Evolutionary conservation across 2,329 filamentous ascomycete species (phyloP).

Genomic region (Biscogniauxia marginata): DNA sequence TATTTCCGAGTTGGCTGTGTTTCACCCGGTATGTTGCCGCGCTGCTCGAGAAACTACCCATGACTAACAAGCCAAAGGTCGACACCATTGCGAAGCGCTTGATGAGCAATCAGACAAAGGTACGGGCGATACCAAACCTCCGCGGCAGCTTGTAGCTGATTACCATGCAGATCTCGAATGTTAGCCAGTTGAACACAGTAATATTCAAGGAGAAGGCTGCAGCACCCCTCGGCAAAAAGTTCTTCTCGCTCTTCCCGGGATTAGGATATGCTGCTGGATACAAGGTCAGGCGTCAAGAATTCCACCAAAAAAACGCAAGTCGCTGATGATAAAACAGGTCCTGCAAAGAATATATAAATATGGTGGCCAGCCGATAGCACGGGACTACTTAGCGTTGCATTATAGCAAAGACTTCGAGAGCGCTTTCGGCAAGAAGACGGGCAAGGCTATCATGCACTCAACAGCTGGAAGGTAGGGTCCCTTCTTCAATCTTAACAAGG

Average conservation of each 20-base stretch:
- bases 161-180: conserved; percentile 19
- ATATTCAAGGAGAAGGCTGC: conserved; percentile 88
- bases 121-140: conserved; percentile 37
- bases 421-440: conserved; percentile 92
- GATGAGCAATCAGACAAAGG: conserved; percentile 93
- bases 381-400: conserved; percentile 81
- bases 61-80: conserved; percentile 56
- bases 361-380: conserved; percentile 90
- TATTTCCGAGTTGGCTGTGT: conserved; percentile 65
- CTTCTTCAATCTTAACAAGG: background rate
- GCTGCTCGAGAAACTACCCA: conserved; percentile 11
- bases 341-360: conserved; percentile 99
- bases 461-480: conserved; percentile 76
- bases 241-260: conserved; percentile 94
- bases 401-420: conserved; percentile 81
- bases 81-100: conserved; percentile 98
- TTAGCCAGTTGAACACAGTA: conserved; percentile 75
- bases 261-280: conserved; percentile 97
- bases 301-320: background rate
- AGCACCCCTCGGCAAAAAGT: conserved; percentile 71
- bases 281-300: conserved; percentile 59
- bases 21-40: conserved; percentile 58
- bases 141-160: too few relatives aligned
- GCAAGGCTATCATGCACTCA: conserved; percentile 97
- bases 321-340: conserved; percentile 47